phyloP scores from a whole-genome alignment of 2,329 filamentous ascomycete genomes.

The Proliferodiscus dingleyae region DNA sequence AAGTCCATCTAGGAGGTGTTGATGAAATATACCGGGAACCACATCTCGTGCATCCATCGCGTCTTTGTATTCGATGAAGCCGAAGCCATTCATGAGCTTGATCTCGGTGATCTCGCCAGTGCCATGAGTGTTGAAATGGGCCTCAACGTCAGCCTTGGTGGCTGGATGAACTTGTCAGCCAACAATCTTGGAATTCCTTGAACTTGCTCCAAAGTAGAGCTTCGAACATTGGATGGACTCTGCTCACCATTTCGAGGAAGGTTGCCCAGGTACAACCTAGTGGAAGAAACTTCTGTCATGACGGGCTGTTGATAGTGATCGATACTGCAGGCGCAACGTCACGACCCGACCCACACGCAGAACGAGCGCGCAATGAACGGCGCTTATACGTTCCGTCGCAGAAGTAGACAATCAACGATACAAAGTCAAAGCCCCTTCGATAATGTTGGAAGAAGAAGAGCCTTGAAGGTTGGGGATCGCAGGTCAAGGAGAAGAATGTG shows the following conservation, averaged over 20 bases:
- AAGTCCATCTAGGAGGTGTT: constrained; percentile 14
- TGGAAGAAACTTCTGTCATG: constrained; percentile 86
- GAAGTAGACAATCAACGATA: neutral
- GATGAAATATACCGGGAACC: constrained; percentile 72
- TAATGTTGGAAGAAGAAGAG: neutral
- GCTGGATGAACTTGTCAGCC: constrained; percentile 47
- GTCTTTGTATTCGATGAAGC: constrained; percentile 99
- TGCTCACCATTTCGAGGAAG: constrained; percentile 88
- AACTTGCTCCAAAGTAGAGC: constrained; percentile 4
- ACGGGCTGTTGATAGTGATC: constrained; percentile 15
- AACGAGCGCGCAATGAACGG: neutral
- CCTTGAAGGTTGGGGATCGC: neutral
- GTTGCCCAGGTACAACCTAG: constrained; percentile 95
- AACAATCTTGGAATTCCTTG: neutral
- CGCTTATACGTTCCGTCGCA: neutral
- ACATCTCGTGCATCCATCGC: constrained; percentile 97
- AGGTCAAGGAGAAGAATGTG: neutral
- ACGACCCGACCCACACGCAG: constrained; percentile 2
- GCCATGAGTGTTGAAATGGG: constrained; percentile 92
- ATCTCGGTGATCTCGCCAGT: constrained; percentile 97
- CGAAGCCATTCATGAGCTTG: constrained; percentile 99
- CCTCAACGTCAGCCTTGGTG: constrained; percentile 95
- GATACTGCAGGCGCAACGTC: neutral
- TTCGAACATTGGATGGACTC: neutral
- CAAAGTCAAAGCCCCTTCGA: no score